phyloP scores from a whole-genome alignment of 495 filamentous ascomycete genomes.

The Daldinia concentrica region DNA sequence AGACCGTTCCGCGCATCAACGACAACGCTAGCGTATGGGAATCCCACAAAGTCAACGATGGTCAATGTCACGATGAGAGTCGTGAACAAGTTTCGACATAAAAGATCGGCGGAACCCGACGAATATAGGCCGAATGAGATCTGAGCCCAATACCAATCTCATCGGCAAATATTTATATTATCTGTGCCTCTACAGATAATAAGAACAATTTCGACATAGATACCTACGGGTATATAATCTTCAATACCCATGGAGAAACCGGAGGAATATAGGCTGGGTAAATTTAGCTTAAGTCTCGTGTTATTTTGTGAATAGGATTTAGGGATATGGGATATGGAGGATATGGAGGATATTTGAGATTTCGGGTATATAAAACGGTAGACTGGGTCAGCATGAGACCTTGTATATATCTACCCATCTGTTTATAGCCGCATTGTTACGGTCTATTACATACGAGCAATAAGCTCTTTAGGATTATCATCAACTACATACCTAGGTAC shows the following conservation, averaged over 20 bases:
- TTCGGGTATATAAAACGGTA: not conserved
- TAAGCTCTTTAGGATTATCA: not conserved
- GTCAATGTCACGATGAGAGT: not conserved
- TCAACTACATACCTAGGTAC: not conserved
- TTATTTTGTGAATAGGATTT: not conserved
- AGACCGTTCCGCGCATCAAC: not conserved
- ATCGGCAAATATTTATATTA: not conserved
- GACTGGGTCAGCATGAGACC: not conserved
- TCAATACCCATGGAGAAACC: not conserved
- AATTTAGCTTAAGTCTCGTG: not conserved
- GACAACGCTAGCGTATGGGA: not conserved
- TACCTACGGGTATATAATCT: not conserved
- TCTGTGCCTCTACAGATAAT: constrained; percentile 8
- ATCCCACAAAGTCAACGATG: not conserved
- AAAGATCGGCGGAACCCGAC: not conserved
- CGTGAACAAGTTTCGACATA: not conserved
- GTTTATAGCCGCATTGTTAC: not conserved
- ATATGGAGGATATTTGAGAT: not conserved
- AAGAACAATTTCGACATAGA: not conserved
- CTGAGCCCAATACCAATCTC: not conserved
- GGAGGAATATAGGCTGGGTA: not conserved
- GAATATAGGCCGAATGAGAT: not conserved
- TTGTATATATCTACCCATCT: not conserved
- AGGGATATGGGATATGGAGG: not conserved
- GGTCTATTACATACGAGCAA: not conserved